Conservation (phyloP, 805 yeast genomes). For the Metschnikowia dekortorum region DNA sequence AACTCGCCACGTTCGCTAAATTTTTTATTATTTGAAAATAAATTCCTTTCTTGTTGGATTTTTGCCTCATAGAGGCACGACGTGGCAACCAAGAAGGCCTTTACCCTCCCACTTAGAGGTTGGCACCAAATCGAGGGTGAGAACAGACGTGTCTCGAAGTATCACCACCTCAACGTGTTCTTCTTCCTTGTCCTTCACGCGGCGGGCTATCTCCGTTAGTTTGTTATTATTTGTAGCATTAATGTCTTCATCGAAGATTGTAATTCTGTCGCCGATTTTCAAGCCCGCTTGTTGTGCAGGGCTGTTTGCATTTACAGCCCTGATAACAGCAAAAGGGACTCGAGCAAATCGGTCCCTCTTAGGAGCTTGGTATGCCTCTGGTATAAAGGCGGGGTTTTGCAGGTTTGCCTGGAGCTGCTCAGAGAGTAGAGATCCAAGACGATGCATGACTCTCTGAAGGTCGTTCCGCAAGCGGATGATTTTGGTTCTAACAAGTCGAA, state of each 20-base stretch:
- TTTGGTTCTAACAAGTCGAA: conserved; percentile 58
- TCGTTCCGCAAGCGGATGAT: conserved; percentile 73
- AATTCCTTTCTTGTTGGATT: not conserved
- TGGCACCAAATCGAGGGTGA: conserved; percentile 36
- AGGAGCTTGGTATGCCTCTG: not conserved
- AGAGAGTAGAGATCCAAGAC: conserved; percentile 44
- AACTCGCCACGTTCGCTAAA: not conserved
- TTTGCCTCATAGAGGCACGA: conserved; percentile 23
- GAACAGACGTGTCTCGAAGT: conserved; percentile 25
- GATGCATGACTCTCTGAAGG: conserved; percentile 43
- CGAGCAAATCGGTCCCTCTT: not conserved
- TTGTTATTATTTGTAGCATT: conserved; percentile 53
- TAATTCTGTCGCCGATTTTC: conserved; percentile 47
- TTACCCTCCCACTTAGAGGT: conserved; percentile 56
- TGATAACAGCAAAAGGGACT: conserved; percentile 52
- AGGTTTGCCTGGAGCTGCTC: conserved; percentile 32
- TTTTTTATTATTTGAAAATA: not conserved
- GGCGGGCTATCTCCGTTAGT: conserved; percentile 39
- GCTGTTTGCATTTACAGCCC: conserved; percentile 44
- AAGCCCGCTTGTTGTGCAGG: conserved; percentile 60
- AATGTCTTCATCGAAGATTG: conserved; percentile 47
- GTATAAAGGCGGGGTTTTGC: not conserved
- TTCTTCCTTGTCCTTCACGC: conserved; percentile 39
- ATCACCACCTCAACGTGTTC: conserved; percentile 24
- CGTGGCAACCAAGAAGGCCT: conserved; percentile 66